A percentile compares a stretch with the other conserved stretches of the same genome.
These are phyloP conservation scores for Euphorbia schlechtendalii DNA, from an alignment of 441 rosid species.

Conservation along the genomic window DNA sequence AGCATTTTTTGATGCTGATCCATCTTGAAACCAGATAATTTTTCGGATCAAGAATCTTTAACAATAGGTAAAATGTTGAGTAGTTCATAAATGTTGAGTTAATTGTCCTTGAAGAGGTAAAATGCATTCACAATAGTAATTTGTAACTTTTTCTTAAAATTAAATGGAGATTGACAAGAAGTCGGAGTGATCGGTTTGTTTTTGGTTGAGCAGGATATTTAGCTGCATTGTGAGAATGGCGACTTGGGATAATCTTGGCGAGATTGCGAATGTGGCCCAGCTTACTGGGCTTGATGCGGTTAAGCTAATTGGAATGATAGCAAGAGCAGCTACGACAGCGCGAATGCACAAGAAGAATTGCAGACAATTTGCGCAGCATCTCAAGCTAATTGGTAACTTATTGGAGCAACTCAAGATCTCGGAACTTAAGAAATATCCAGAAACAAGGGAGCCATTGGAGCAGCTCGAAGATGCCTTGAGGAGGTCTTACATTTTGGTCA, in stretches of 20 bases:
- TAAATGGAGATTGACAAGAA: neutral
- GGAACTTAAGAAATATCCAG: slow-evolving; percentile 70
- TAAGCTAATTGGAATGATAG: slow-evolving; percentile 78
- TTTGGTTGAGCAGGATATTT: slow-evolving; percentile 14
- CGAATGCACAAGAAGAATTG: slow-evolving; percentile 94
- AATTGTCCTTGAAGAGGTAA: slow-evolving; percentile 20
- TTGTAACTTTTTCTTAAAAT: neutral
- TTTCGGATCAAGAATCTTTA: neutral
- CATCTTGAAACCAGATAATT: slow-evolving; percentile 7
- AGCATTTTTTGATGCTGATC: slow-evolving; percentile 20
- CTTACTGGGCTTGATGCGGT: slow-evolving; percentile 80
- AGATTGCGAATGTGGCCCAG: slow-evolving; percentile 66
- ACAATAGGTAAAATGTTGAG: no score
- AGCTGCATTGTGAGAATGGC: slow-evolving; percentile 39
- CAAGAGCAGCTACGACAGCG: slow-evolving; percentile 68
- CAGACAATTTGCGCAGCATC: slow-evolving; percentile 81
- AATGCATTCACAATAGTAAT: neutral
- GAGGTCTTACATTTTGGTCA: slow-evolving; percentile 66
- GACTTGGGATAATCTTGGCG: slow-evolving; percentile 76
- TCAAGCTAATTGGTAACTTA: slow-evolving; percentile 81
- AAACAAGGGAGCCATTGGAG: slow-evolving; percentile 76
- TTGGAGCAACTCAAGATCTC: slow-evolving; percentile 78
- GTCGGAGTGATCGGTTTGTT: neutral
- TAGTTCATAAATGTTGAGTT: slow-evolving; percentile 2
- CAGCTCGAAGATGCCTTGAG: slow-evolving; percentile 90